These are phyloP conservation scores for Aristolochia californica DNA, from an alignment of 164 flowering plant genomes.

Conservation along the genomic window DNA sequence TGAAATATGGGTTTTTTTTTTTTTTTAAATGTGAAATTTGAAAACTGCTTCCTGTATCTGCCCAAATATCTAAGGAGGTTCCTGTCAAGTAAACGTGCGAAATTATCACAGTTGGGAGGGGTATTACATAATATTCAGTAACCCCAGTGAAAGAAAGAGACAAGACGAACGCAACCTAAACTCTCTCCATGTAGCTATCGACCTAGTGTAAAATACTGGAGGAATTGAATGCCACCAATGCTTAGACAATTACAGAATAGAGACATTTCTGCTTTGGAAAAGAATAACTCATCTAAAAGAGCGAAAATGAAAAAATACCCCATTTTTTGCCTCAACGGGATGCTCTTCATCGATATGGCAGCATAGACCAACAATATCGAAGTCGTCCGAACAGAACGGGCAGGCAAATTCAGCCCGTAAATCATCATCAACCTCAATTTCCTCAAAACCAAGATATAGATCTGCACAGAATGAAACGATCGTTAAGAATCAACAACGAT, in stretches of 20 bases:
- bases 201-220: not conserved
- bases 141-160: no score
- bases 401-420: slow-evolving; percentile 63
- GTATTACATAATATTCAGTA: no score
- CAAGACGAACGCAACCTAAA: no score
- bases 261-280: not conserved
- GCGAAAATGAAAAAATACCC: slow-evolving; percentile 32
- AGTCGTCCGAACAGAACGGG: slow-evolving; percentile 74
- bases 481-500: not conserved
- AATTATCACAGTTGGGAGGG: no score
- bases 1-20: not conserved
- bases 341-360: slow-evolving; percentile 92
- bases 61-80: no score
- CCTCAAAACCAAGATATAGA: slow-evolving; percentile 60
- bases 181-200: not conserved
- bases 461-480: slow-evolving; percentile 29
- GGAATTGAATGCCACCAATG: not conserved
- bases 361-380: slow-evolving; percentile 74
- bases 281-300: not conserved
- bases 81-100: no score
- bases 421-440: slow-evolving; percentile 71
- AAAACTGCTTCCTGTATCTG: no score
- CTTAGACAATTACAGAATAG: no score
- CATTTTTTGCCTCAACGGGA: slow-evolving; percentile 63
- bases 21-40: no score